Base-by-base conservation (phyloP, 164 flowering plant species). In the Platanus orientalis region DNA sequence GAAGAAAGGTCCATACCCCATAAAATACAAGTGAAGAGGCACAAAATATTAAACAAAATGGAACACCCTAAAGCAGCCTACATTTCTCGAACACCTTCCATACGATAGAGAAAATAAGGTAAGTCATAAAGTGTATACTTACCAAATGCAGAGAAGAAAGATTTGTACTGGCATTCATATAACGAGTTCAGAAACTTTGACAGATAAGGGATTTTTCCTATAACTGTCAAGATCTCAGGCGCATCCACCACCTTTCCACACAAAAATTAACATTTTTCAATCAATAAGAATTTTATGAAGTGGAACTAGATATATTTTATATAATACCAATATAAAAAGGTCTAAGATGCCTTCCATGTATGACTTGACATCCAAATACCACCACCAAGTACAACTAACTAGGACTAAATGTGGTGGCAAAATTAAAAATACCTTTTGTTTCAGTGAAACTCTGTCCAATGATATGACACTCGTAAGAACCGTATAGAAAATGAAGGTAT, bases 101-200 rank as follows among this genome's bases (percentile, higher is more conserved):
- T n/a, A n/a, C n/a, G n/a, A n/a, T n/a, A n/a, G n/a, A n/a, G n/a
- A n/a, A n/a, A n/a, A n/a, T n/a, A n/a, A n/a, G n/a, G 45, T 17
- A 2, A 4, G 25, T 44, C 14, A 9, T 44, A 47, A 24, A 32
- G 16, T 6, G 32, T n/a, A 23, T 51, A 62, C 94, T 74, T 70
- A 93, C 99, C 99, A 79, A 94, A 94, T 61, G 97, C 96, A 14
- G 76, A 60, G 75, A 94, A 94, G 78, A 94, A 94, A 1, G 90
- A 84, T 64, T 86, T 91, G 81, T 91, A 94, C 40, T 81, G 97
- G 67, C 99, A 94, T 61, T 79, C 96, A 68, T 94, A 91, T 1
- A 94, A 71, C 48, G 96, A 89, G 75, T 91, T 94, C 75, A 94
- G 32, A 61, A 94, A 94, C 66, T 83, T 96, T 6, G 96, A 81